Percentiles rank a stretch among this genome's conserved stretches.
These are phyloP conservation scores for Trichoderma sp. DNA, from an alignment of 2,329 filamentous ascomycete genomes.

Conservation along the genomic window DNA sequence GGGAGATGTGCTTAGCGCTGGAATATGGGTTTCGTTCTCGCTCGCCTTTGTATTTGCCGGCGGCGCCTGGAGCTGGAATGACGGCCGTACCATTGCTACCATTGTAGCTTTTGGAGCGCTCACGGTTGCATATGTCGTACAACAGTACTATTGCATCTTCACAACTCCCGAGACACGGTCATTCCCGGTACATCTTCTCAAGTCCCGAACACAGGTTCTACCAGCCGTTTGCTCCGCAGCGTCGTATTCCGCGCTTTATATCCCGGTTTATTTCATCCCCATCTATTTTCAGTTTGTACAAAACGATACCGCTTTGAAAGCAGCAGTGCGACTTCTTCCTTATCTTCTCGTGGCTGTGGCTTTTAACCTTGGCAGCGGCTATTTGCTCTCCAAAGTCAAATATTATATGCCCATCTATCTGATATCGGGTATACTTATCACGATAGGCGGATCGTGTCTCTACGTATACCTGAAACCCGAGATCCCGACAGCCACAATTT, in stretches of 20 bases:
- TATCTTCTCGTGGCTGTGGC: conserved; percentile 2
- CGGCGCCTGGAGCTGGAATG: conserved; percentile 46
- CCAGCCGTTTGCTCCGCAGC: conserved; percentile 16
- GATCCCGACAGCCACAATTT: conserved; percentile 19
- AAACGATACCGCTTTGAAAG: conserved; percentile 16
- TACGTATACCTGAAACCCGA: neutral
- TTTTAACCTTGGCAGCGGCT: conserved; percentile 5
- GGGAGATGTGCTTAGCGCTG: neutral
- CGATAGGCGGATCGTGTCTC: conserved; percentile 10
- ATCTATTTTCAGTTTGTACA: neutral
- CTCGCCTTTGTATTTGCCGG: conserved; percentile 54
- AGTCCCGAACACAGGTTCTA: conserved; percentile 15
- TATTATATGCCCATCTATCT: conserved; percentile 23
- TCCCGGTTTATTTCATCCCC: conserved; percentile 24
- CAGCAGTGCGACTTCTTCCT: conserved; percentile 22
- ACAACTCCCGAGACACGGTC: neutral
- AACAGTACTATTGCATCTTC: neutral
- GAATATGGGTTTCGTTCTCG: conserved; percentile 39
- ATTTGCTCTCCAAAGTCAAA: conserved; percentile 14
- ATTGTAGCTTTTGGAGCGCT: conserved; percentile 45
- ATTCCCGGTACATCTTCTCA: neutral
- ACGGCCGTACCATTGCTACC: conserved; percentile 45
- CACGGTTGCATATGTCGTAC: neutral
- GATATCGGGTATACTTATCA: conserved; percentile 17
- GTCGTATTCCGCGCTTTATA: conserved; percentile 18